Evolutionary conservation across 2,329 filamentous ascomycete genomes (phyloP).

Genomic region (Penicillium sp.): DNA sequence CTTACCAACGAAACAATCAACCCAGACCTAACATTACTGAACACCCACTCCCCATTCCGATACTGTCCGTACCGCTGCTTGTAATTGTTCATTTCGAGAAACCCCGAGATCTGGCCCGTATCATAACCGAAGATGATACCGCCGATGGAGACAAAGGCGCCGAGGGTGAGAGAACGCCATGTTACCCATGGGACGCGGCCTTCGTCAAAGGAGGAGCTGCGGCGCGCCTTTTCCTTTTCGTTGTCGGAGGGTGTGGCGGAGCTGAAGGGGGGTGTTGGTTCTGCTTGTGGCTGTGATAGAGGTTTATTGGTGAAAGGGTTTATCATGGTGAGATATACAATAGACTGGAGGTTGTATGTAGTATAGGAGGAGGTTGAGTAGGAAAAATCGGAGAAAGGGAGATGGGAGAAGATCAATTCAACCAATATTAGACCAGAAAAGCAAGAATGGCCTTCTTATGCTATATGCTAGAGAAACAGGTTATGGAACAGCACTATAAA

Average conservation of each 20-base stretch:
- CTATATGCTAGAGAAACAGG: too few relatives aligned
- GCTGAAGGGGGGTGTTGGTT: too few relatives aligned
- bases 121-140: constrained; percentile 51
- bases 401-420: too few relatives aligned
- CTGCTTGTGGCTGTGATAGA: too few relatives aligned
- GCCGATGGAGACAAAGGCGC: constrained; percentile 51
- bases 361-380: too few relatives aligned
- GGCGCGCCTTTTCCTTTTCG: constrained; percentile 23
- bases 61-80: constrained; percentile 44
- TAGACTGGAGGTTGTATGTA: too few relatives aligned
- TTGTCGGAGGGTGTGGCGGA: background rate
- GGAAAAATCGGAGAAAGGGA: too few relatives aligned
- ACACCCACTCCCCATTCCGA: constrained; percentile 39
- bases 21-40: constrained; percentile 49
- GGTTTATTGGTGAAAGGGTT: background rate
- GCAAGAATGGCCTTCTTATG: background rate
- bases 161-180: constrained; percentile 43
- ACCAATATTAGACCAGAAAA: background rate
- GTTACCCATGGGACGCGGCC: constrained; percentile 41
- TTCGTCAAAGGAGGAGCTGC: constrained; percentile 30
- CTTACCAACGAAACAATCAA: constrained; percentile 45
- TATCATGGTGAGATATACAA: background rate
- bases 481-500: too few relatives aligned
- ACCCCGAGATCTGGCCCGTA: constrained; percentile 51
- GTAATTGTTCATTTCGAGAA: constrained; percentile 49